A percentile compares a stretch with the other conserved stretches of the same genome.
phyloP scores from a whole-genome alignment of 208 protist species.

The Naegleria gruberi region DNA sequence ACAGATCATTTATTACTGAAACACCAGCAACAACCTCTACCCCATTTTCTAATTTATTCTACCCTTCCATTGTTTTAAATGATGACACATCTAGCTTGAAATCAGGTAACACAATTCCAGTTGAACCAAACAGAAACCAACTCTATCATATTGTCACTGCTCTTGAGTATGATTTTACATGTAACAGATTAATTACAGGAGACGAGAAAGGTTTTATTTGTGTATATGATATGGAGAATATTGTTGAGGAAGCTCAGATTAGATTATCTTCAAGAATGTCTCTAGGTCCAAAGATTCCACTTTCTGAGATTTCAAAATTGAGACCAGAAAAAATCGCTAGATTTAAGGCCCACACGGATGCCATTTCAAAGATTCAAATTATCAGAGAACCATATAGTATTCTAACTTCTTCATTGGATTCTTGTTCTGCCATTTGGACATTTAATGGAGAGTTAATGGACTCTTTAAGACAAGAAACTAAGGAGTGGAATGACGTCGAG shows the following conservation, averaged over 20 bases:
- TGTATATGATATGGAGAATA: not conserved
- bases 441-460: not conserved
- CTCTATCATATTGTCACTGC: not conserved
- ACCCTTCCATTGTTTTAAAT: not conserved
- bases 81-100: not conserved
- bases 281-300: not conserved
- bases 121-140: not conserved
- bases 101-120: no score
- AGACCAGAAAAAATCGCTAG: not conserved
- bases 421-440: not conserved
- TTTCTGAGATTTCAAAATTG: not conserved
- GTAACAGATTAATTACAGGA: not conserved
- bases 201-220: slow-evolving; percentile 11
- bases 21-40: not conserved
- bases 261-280: not conserved
- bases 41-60: not conserved
- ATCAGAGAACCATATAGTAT: not conserved
- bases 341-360: not conserved
- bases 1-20: not conserved
- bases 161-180: not conserved
- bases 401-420: not conserved
- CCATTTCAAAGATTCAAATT: not conserved
- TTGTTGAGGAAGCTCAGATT: not conserved
- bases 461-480: not conserved
- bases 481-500: not conserved